Evolutionary conservation across 2,329 filamentous ascomycete genomes (phyloP).

Genomic region (Ophiocordyceps robertsii): DNA sequence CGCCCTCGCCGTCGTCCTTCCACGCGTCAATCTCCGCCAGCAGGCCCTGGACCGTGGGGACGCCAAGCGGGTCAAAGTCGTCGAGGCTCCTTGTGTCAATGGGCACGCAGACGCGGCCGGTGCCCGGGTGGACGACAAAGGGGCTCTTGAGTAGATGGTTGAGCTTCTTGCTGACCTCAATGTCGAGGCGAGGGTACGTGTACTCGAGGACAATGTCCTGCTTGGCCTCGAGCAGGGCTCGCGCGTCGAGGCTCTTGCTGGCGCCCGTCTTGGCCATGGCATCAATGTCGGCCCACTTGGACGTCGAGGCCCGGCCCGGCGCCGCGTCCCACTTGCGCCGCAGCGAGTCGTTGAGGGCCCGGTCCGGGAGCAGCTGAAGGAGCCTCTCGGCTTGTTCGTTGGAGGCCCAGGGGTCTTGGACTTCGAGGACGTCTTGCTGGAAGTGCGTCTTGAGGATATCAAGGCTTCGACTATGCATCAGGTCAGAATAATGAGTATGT

Average conservation of each 20-base stretch:
- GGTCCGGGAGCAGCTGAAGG: constrained; percentile 74
- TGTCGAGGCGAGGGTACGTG: constrained; percentile 92
- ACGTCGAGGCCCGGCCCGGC: constrained; percentile 59
- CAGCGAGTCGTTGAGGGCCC: constrained; percentile 60
- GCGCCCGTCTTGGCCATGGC: constrained; percentile 64
- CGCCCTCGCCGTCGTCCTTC: constrained; percentile 34
- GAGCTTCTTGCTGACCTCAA: constrained; percentile 92
- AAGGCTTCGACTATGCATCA: constrained; percentile 53
- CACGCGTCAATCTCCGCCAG: constrained; percentile 79
- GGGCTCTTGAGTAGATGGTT: constrained; percentile 97
- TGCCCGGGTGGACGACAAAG: constrained; percentile 92
- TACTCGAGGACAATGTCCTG: constrained; percentile 96
- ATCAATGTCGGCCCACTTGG: constrained; percentile 94
- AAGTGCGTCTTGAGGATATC: constrained; percentile 78
- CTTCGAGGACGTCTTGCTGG: constrained; percentile 63
- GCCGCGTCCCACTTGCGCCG: constrained; percentile 84
- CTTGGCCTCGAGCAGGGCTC: constrained; percentile 72
- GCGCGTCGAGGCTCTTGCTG: constrained; percentile 57
- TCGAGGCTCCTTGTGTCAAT: constrained; percentile 66
- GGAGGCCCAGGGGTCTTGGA: constrained; percentile 74
- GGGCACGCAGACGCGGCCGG: constrained; percentile 86
- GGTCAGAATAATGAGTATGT: no score
- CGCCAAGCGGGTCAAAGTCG: constrained; percentile 71
- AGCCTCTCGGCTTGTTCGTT: constrained; percentile 62
- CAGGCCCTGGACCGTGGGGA: constrained; percentile 80